Percentiles rank a stretch among this genome's conserved stretches.
These are phyloP conservation scores for Pichia sp. DNA, from an alignment of 1,139 yeast species.

Conservation along the genomic window DNA sequence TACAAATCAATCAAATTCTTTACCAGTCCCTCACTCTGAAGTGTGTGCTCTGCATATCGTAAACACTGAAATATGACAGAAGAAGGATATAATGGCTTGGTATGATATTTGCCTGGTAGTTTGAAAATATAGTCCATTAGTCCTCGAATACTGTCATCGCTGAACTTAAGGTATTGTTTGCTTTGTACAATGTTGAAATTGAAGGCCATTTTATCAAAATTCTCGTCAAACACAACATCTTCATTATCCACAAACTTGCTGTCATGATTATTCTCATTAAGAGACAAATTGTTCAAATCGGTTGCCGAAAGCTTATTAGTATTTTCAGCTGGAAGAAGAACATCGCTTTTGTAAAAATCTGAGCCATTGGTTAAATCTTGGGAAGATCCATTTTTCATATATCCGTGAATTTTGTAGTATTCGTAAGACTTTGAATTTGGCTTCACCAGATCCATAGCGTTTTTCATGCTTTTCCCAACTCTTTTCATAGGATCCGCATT, in stretches of 20 bases:
- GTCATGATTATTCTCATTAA: constrained; percentile 10
- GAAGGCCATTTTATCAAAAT: constrained; percentile 30
- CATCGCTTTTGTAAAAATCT: constrained; percentile 25
- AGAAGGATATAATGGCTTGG: constrained; percentile 62
- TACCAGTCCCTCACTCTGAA: constrained; percentile 50
- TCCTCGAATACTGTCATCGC: constrained; percentile 63
- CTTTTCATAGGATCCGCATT: constrained; percentile 38
- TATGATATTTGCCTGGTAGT: constrained; percentile 42
- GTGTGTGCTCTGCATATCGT: constrained; percentile 57
- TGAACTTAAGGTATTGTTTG: constrained; percentile 51
- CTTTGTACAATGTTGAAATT: constrained; percentile 45
- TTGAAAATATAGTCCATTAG: constrained; percentile 53
- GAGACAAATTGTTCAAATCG: constrained; percentile 1
- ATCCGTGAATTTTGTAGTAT: constrained; percentile 38
- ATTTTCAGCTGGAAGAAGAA: constrained; percentile 19
- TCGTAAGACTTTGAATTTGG: constrained; percentile 37
- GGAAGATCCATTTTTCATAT: constrained; percentile 18
- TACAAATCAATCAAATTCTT: constrained; percentile 58
- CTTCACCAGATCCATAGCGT: constrained; percentile 37
- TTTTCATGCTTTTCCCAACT: constrained; percentile 33
- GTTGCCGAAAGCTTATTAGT: constrained; percentile 19
- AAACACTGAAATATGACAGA: constrained; percentile 63
- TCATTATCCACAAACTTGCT: constrained; percentile 29
- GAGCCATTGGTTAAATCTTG: neutral
- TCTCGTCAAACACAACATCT: constrained; percentile 19